Evolutionary conservation across 192 early-diverging fungal species (phyloP).

Genomic region (Backusella morwellensis): DNA sequence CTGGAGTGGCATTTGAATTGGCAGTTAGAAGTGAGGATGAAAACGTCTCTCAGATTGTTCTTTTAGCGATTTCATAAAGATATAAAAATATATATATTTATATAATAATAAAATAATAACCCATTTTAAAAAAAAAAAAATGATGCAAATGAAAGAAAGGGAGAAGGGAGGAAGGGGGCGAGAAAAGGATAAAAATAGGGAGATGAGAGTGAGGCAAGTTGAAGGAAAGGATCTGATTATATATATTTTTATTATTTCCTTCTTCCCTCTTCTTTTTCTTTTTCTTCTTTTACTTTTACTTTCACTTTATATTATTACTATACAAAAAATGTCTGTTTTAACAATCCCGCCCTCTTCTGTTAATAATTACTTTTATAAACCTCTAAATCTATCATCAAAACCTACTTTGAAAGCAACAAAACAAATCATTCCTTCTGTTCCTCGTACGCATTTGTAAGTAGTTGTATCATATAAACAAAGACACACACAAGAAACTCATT

Average conservation of each 20-base stretch:
- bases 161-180: not conserved
- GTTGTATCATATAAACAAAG: not conserved
- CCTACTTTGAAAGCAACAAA: not conserved
- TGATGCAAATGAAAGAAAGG: conserved; percentile 2
- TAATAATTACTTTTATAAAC: not conserved
- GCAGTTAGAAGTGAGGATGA: conserved; percentile 71
- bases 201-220: not conserved
- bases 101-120: not conserved
- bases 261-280: not conserved
- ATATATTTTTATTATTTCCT: not conserved
- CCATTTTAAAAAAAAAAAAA: not conserved
- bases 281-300: not conserved
- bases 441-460: conserved; percentile 7
- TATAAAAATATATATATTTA: not conserved
- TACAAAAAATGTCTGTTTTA: not conserved
- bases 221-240: not conserved
- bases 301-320: not conserved
- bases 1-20: conserved; percentile 92
- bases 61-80: conserved; percentile 70
- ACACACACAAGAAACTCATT: not conserved
- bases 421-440: conserved; percentile 9
- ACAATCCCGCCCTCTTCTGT: not conserved
- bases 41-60: conserved; percentile 69
- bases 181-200: not conserved
- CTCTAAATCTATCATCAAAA: not conserved